These are phyloP conservation scores for Pyrenophora seminiperda DNA, from an alignment of 2,329 filamentous ascomycete genomes.

Conservation along the genomic window DNA sequence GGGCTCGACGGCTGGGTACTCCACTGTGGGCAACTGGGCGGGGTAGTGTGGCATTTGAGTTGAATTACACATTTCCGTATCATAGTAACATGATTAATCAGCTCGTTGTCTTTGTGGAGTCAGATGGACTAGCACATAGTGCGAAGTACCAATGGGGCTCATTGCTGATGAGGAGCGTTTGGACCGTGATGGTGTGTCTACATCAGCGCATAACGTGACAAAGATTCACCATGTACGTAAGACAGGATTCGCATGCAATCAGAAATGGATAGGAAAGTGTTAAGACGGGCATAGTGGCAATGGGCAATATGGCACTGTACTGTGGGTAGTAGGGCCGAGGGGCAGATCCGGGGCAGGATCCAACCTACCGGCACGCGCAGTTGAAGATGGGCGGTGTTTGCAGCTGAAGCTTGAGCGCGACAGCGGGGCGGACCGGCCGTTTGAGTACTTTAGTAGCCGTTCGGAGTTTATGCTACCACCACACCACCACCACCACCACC, in stretches of 20 bases:
- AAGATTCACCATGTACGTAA: no score
- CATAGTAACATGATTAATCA: no score
- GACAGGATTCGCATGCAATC: background rate
- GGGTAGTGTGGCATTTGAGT: background rate
- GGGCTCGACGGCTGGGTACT: conserved; percentile 12
- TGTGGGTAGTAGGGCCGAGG: conserved; percentile 10
- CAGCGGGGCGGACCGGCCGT: conserved; percentile 21
- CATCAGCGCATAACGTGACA: no score
- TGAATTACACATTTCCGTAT: background rate
- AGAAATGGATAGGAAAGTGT: background rate
- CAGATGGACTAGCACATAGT: no score
- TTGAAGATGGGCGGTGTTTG: background rate
- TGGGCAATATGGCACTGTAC: background rate
- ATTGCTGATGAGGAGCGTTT: background rate
- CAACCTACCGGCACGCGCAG: background rate
- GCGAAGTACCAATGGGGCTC: no score
- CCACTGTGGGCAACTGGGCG: conserved; percentile 4
- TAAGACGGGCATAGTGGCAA: background rate
- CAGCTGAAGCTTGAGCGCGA: background rate
- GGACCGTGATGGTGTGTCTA: no score
- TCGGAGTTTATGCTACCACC: background rate
- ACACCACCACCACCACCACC: no score
- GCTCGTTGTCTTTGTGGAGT: no score
- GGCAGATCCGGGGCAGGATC: conserved; percentile 1
- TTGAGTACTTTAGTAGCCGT: conserved; percentile 11